phyloP scores from a whole-genome alignment of 108 stramenopile species.

The Stephanodiscus minutulus region DNA sequence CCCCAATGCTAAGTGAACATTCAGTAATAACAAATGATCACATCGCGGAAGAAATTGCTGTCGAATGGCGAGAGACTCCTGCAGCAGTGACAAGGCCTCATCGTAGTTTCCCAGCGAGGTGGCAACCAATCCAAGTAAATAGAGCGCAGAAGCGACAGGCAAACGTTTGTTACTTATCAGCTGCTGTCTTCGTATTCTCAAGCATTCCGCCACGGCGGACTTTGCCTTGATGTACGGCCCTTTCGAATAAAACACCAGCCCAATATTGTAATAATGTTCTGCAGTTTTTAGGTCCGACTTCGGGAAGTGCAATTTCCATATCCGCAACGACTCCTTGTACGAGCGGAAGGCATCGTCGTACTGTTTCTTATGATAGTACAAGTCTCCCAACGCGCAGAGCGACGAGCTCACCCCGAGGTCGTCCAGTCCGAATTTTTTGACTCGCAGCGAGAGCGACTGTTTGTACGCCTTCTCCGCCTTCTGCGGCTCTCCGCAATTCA shows the following conservation, averaged over 20 bases:
- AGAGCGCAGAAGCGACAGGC: constrained; percentile 33
- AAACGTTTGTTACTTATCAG: constrained; percentile 23
- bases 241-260: constrained; percentile 47
- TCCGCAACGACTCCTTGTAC: constrained; percentile 51
- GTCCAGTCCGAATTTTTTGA: constrained; percentile 52
- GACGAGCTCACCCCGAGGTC: constrained; percentile 48
- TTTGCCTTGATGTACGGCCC: constrained; percentile 49
- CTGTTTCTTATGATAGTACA: constrained; percentile 47
- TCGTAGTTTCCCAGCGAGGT: constrained; percentile 36
- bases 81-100: constrained; percentile 29
- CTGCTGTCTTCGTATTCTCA: constrained; percentile 41
- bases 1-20: constrained; percentile 42
- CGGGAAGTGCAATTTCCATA: constrained; percentile 42
- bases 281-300: constrained; percentile 40
- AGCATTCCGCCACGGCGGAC: constrained; percentile 34
- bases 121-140: constrained; percentile 37
- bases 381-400: constrained; percentile 44
- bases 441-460: constrained; percentile 49
- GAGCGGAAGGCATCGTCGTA: constrained; percentile 57
- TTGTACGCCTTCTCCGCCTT: constrained; percentile 56
- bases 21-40: constrained; percentile 39
- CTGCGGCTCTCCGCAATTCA: constrained; percentile 37
- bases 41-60: constrained; percentile 16
- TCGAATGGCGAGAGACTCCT: constrained; percentile 43
- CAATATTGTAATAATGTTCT: constrained; percentile 50